Base-by-base conservation (phyloP, 495 filamentous ascomycete genomes). In the Neurospora sp. region DNA sequence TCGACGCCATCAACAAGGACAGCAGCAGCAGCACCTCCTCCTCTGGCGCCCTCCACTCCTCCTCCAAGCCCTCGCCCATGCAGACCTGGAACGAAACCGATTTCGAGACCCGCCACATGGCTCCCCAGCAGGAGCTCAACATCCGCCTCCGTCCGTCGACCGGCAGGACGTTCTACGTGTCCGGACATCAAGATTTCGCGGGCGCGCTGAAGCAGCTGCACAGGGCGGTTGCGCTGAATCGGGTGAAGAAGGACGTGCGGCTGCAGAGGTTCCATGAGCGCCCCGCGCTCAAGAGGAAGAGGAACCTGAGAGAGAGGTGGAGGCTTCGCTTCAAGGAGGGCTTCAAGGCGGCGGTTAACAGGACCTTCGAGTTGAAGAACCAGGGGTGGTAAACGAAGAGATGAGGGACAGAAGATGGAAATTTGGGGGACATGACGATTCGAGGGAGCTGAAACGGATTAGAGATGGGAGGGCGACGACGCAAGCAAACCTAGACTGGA, bases 271-370 rank as follows among this genome's bases (percentile, higher is more conserved):
- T 88, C 73, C 89, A 95, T 79, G 93, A 94, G 84, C 82, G 91
- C 69, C 85, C 87, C 3, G 91, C 91, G 5, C 78, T 92, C 80
- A 93, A 93, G 86, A 85, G 90, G 79, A 94, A 94, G 87, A 86
- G 92, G 77, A 78, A 92, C 74, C 82, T 82, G 82, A 88, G 86
- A 46, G 83, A 90, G 83, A 85, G 92, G 73, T 93, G 91, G 88
- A 83, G 86, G 81, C 81, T 46, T 80, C 84, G 87, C 72, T 95
- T 95, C 79, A 88, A 86, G 84, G 79, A 79, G 37, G 90, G 88
- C 16, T 93, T 94, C 79, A 84, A 80, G 78, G 85, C 84, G 20
- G 85, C 88, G 44, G 83, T 91, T 31, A 73, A 71, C 40, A 85
- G 90, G 79, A 91, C 91, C 5, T 85, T 86, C 77, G 85, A 89